Conservation (phyloP, 352 stramenopile genomes). For the Pythium rhizo-oryzae region DNA sequence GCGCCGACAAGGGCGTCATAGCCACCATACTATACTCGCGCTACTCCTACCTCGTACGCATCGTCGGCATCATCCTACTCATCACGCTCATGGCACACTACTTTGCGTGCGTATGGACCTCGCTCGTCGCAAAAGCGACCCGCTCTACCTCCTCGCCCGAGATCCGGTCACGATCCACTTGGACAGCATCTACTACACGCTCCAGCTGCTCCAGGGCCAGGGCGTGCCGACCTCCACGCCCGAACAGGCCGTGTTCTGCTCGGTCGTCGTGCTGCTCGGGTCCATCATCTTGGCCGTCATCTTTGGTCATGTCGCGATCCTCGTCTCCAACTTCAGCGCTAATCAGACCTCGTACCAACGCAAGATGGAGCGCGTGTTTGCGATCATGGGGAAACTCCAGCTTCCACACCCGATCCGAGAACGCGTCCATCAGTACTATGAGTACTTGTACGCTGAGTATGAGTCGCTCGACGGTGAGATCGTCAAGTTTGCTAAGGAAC, state of each 20-base stretch:
- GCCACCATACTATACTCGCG: constrained; percentile 52
- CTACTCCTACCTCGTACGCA: constrained; percentile 45
- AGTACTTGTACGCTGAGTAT: constrained; percentile 63
- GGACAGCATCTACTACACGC: constrained; percentile 36
- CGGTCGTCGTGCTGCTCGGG: constrained; percentile 47
- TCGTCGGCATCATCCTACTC: constrained; percentile 40
- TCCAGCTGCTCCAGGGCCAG: constrained; percentile 60
- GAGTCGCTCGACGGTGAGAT: constrained; percentile 60
- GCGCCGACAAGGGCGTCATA: constrained; percentile 37
- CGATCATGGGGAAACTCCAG: constrained; percentile 56
- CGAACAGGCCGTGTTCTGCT: constrained; percentile 46
- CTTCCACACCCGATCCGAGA: constrained; percentile 47
- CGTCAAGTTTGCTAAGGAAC: constrained; percentile 30
- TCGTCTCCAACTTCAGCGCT: constrained; percentile 62
- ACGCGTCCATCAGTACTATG: constrained; percentile 62
- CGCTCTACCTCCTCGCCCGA: neutral
- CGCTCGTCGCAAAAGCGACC: constrained; percentile 22
- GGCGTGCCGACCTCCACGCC: constrained; percentile 34
- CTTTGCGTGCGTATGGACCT: constrained; percentile 51
- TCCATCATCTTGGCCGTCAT: constrained; percentile 65
- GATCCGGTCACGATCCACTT: neutral
- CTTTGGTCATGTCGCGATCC: constrained; percentile 64
- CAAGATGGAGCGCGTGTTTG: constrained; percentile 69
- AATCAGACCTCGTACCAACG: constrained; percentile 56
- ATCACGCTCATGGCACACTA: constrained; percentile 55